These are phyloP conservation scores for Russula virescens DNA, from an alignment of 768 basidiomycete genomes.

Conservation along the genomic window DNA sequence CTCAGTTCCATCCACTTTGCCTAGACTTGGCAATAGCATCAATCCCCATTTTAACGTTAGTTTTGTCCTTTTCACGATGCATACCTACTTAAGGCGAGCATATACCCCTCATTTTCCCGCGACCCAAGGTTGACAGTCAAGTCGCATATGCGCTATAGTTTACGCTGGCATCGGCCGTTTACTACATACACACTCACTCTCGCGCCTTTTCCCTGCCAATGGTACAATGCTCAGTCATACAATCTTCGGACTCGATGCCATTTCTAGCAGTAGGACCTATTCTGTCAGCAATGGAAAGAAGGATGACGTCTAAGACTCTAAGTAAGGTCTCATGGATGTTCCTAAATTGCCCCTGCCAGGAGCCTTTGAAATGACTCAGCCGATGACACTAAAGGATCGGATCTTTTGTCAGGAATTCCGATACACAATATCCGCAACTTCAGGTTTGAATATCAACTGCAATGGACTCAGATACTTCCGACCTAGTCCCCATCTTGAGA, in stretches of 20 bases:
- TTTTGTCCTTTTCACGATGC: constrained; percentile 60
- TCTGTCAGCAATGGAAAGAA: constrained; percentile 1
- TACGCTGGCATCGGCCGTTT: constrained; percentile 17
- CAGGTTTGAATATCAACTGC: too few relatives aligned
- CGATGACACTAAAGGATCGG: too few relatives aligned
- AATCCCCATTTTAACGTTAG: constrained; percentile 60
- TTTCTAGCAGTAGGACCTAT: not conserved
- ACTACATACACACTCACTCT: constrained; percentile 19
- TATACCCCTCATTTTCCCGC: not conserved
- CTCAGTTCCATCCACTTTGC: constrained; percentile 67
- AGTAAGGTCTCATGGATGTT: not conserved
- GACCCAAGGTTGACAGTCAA: not conserved
- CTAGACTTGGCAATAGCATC: constrained; percentile 73
- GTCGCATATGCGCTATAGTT: constrained; percentile 9
- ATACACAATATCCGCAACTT: too few relatives aligned
- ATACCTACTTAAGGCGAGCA: constrained; percentile 64
- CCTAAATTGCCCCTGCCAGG: not conserved
- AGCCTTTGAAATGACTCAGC: not conserved
- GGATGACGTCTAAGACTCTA: not conserved
- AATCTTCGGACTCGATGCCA: constrained; percentile 1
- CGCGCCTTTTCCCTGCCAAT: constrained; percentile 17
- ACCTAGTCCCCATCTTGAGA: too few relatives aligned
- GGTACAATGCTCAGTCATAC: constrained; percentile 22
- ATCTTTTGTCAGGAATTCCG: too few relatives aligned
- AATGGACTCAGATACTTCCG: too few relatives aligned